These are phyloP conservation scores for Nemania sp. DNA, from an alignment of 2,329 filamentous ascomycete genomes.

Conservation along the genomic window DNA sequence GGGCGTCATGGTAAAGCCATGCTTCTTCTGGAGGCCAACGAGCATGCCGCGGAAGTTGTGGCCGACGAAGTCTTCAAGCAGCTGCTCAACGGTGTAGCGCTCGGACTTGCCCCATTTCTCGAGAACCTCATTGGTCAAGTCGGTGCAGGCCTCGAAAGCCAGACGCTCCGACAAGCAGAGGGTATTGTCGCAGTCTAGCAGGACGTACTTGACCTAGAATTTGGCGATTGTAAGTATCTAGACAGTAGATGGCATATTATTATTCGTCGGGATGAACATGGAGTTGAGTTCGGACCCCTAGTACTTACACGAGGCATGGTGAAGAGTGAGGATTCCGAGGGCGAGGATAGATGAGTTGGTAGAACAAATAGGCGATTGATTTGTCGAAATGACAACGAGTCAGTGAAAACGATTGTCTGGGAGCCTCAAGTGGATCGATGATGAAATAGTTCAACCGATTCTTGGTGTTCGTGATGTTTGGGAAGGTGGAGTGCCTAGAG, in stretches of 20 bases:
- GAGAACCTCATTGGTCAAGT: constrained; percentile 74
- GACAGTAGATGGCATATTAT: neutral
- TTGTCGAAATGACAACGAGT: constrained; percentile 3
- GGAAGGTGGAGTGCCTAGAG: constrained; percentile 22
- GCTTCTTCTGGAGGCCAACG: constrained; percentile 68
- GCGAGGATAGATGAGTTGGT: constrained; percentile 4
- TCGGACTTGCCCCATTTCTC: constrained; percentile 62
- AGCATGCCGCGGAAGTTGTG: constrained; percentile 83
- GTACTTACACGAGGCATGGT: constrained; percentile 44
- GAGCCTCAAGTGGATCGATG: constrained; percentile 25
- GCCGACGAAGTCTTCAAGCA: constrained; percentile 75
- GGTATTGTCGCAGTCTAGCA: constrained; percentile 73
- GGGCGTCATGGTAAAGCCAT: constrained; percentile 64
- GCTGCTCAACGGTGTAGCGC: constrained; percentile 69
- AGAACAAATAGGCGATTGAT: neutral
- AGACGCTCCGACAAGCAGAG: constrained; percentile 76
- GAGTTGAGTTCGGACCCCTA: neutral
- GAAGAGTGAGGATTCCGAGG: constrained; percentile 20
- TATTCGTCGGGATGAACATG: neutral
- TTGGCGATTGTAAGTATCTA: constrained; percentile 22
- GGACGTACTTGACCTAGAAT: constrained; percentile 60
- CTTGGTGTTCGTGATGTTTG: constrained; percentile 16
- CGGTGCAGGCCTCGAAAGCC: constrained; percentile 76
- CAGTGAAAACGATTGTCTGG: neutral
- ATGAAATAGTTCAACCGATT: constrained; percentile 17